Conservation (phyloP, 2,329 filamentous ascomycete species). For the Dendrostoma leiphaemia region DNA sequence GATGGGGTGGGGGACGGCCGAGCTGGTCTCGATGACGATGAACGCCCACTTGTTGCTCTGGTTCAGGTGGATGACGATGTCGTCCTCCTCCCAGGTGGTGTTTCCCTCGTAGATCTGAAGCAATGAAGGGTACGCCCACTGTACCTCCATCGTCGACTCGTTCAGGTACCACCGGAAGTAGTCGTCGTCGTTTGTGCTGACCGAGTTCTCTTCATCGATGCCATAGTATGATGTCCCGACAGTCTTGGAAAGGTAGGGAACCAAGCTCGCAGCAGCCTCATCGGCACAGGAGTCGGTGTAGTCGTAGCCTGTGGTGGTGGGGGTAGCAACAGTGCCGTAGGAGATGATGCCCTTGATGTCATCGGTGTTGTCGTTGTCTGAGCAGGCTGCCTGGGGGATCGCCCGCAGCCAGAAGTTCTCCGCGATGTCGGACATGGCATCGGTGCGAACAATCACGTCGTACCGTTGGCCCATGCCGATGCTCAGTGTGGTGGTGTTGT, state of each 20-base stretch:
- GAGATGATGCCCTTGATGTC: conserved; percentile 50
- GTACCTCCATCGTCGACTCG: conserved; percentile 41
- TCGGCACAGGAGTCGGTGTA: conserved; percentile 32
- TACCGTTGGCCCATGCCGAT: conserved; percentile 49
- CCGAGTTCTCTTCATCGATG: conserved; percentile 27
- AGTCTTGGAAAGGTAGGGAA: conserved; percentile 32
- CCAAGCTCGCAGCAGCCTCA: conserved; percentile 30
- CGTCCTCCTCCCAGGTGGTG: conserved; percentile 25
- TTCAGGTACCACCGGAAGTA: conserved; percentile 50
- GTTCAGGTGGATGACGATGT: conserved; percentile 29
- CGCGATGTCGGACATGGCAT: conserved; percentile 21
- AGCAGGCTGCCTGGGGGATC: conserved; percentile 40
- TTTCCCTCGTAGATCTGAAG: conserved; percentile 26
- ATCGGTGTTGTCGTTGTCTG: conserved; percentile 34
- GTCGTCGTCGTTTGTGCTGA: conserved; percentile 25
- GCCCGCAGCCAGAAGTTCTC: conserved; percentile 49
- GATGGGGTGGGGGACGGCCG: conserved; percentile 36
- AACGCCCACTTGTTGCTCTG: conserved; percentile 32
- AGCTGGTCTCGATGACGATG: conserved; percentile 29
- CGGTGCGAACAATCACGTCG: conserved; percentile 44
- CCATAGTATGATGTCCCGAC: conserved; percentile 29
- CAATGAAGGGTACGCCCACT: conserved; percentile 47
- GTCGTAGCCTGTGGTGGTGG: conserved; percentile 14
- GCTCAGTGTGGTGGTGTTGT: conserved; percentile 43
- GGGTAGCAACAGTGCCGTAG: conserved; percentile 30